phyloP scores from a whole-genome alignment of 495 filamentous ascomycete genomes.

The Durotheca rogersii region DNA sequence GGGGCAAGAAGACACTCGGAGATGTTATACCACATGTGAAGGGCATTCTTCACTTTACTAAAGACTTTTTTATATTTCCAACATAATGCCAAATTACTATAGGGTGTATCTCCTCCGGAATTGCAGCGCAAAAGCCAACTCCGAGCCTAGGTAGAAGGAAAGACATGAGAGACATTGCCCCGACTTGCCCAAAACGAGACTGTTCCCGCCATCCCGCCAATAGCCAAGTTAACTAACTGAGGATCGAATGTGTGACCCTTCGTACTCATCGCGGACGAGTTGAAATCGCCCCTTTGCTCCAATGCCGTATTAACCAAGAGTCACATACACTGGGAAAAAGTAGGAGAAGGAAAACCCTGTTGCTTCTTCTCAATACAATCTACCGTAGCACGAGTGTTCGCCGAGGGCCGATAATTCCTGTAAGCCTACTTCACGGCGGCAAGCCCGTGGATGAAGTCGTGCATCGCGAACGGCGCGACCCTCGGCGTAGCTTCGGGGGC shows the following conservation, averaged over 20 bases:
- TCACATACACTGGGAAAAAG: background rate
- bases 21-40: conserved; percentile 14
- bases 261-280: conserved; percentile 2
- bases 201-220: background rate
- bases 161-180: conserved; percentile 4
- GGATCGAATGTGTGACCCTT: conserved; percentile 5
- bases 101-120: conserved; percentile 20
- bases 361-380: background rate
- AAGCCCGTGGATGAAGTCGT: conserved; percentile 22
- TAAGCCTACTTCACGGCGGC: conserved; percentile 19
- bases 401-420: background rate
- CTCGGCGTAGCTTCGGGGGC: conserved; percentile 26
- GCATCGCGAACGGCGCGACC: conserved; percentile 23
- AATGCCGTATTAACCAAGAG: conserved; percentile 3
- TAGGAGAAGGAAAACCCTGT: background rate
- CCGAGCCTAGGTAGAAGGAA: conserved; percentile 2
- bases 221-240: too few species aligned
- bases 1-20: background rate
- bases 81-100: background rate
- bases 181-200: conserved; percentile 1
- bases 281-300: conserved; percentile 5
- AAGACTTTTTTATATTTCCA: conserved; percentile 12
- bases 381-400: background rate
- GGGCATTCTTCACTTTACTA: conserved; percentile 3
- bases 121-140: conserved; percentile 11